These are phyloP conservation scores for Mediolabrus comicus DNA, from an alignment of 108 stramenopile species.

Conservation along the genomic window DNA sequence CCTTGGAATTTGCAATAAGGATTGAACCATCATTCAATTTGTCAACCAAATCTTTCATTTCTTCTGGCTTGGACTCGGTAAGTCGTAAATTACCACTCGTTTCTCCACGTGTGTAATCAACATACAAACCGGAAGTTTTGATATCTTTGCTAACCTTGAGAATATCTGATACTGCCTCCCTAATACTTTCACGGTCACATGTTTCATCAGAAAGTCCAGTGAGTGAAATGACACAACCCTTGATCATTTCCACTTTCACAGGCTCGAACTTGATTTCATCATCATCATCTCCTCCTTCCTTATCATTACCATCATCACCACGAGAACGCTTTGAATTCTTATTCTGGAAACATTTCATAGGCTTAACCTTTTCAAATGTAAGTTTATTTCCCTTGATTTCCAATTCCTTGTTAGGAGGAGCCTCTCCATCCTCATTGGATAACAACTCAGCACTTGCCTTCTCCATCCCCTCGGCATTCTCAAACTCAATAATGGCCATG, in stretches of 20 bases:
- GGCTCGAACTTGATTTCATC: slow-evolving; percentile 48
- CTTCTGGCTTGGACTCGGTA: slow-evolving; percentile 49
- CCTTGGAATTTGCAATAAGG: slow-evolving; percentile 59
- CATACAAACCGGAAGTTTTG: slow-evolving; percentile 77
- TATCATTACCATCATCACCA: slow-evolving; percentile 1
- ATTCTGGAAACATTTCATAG: slow-evolving; percentile 11
- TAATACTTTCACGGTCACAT: slow-evolving; percentile 78
- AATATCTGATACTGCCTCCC: slow-evolving; percentile 56
- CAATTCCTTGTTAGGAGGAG: slow-evolving; percentile 12
- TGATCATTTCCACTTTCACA: slow-evolving; percentile 69
- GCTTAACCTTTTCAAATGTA: slow-evolving; percentile 30
- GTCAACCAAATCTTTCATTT: slow-evolving; percentile 55
- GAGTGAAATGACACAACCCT: slow-evolving; percentile 78
- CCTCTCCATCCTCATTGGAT: slow-evolving; percentile 13
- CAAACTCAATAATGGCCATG: slow-evolving; percentile 85
- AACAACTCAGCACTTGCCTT: slow-evolving; percentile 79
- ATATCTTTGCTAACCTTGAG: slow-evolving; percentile 58
- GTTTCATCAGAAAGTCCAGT: slow-evolving; percentile 58
- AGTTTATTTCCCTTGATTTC: slow-evolving; percentile 47
- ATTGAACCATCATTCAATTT: slow-evolving; percentile 68
- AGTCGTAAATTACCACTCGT: slow-evolving; percentile 73
- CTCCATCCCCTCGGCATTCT: slow-evolving; percentile 62
- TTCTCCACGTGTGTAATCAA: slow-evolving; percentile 78
- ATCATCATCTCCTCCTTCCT: slow-evolving; percentile 21
- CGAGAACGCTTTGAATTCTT: slow-evolving; percentile 7